Evolutionary conservation across 2,329 filamentous ascomycete species (phyloP).

Genomic region (Diplodia scrobiculata): DNA sequence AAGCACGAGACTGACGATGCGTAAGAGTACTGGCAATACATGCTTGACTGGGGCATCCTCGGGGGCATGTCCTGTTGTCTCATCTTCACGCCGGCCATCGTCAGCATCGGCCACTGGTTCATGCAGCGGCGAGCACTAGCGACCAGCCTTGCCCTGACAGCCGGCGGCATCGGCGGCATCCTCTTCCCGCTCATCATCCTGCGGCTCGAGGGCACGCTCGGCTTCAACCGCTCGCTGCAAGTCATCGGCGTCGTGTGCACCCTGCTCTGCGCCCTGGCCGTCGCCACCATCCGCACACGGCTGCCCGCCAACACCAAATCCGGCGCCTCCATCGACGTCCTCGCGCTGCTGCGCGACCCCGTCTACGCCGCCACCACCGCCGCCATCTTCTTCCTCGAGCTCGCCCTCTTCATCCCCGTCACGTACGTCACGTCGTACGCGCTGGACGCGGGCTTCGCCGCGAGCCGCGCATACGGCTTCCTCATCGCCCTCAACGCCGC

Average conservation of each 20-base stretch:
- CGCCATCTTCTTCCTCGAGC: conserved; percentile 27
- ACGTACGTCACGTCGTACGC: conserved; percentile 27
- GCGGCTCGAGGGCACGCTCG: conserved; percentile 41
- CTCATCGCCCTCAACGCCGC: conserved; percentile 28
- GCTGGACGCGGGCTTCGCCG: not conserved
- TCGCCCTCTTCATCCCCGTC: conserved; percentile 27
- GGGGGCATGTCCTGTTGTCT: conserved; percentile 46
- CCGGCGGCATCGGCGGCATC: conserved; percentile 42
- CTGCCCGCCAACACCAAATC: conserved; percentile 22
- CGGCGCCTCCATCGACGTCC: conserved; percentile 14
- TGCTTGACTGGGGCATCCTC: conserved; percentile 46
- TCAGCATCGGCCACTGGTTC: conserved; percentile 47
- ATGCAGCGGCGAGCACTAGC: conserved; percentile 43
- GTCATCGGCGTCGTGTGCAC: conserved; percentile 46
- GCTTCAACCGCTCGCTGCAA: conserved; percentile 45
- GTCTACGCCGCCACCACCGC: conserved; percentile 13
- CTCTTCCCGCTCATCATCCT: conserved; percentile 43
- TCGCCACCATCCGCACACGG: conserved; percentile 41
- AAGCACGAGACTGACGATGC: conserved; percentile 13
- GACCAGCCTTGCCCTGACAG: conserved; percentile 46
- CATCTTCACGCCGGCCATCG: conserved; percentile 44
- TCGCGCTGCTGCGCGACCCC: conserved; percentile 19
- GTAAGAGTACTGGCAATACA: conserved; percentile 47
- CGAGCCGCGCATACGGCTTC: conserved; percentile 7
- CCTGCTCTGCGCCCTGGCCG: conserved; percentile 40